Base-by-base conservation (phyloP, 1,284 basidiomycete species). In the Coniophora puteana region DNA sequence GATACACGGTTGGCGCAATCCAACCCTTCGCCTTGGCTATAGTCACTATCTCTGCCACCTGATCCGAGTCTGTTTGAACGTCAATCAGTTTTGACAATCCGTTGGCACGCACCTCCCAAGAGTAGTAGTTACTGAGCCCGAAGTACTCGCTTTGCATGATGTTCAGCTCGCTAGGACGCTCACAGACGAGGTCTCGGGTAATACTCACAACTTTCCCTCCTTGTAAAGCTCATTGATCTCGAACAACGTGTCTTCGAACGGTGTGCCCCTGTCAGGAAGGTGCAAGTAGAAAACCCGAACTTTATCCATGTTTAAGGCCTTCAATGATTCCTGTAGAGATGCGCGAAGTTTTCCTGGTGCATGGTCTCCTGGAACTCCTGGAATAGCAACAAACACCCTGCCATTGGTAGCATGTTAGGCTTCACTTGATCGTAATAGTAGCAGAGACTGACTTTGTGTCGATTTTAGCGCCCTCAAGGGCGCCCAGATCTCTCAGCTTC, bases 1-100 rank as follows among this genome's bases (percentile, higher is more conserved):
- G 83, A 55, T 88, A 88, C 1, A 71, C 79, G 0, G 76, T 76
- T 1, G 85, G 84, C 55, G 74, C 68, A 46, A 84, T 69, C 50
- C 69, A 84, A 1, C 71, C 73, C 42, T 78, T 72, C 7, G 63
- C 56, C 31, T 66, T 68, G 59, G 76, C 78, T 43, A 83, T 74
- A 2, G 52, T 56, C n/a, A 78, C 69, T 4, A 85, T 77, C 53
- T 81, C 71, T 3, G 81, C 80, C 1, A 88, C 83, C 52, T 85
- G 80, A 22, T 22, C 21, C 8, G n/a, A 14, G 21, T 71, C 74
- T 69, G 2, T 65, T 65, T 27, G 20, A 21, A 21, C 26, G 10
- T 27, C 25, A 33, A 21, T 32, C 11, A n/a, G n/a, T 36, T 6
- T 23, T 35, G 10, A 3, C 8, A 4, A 8, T 16, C 20, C 14